Evolutionary conservation across 2,329 filamentous ascomycete species (phyloP).

Genomic region (Beauveria varroae): DNA sequence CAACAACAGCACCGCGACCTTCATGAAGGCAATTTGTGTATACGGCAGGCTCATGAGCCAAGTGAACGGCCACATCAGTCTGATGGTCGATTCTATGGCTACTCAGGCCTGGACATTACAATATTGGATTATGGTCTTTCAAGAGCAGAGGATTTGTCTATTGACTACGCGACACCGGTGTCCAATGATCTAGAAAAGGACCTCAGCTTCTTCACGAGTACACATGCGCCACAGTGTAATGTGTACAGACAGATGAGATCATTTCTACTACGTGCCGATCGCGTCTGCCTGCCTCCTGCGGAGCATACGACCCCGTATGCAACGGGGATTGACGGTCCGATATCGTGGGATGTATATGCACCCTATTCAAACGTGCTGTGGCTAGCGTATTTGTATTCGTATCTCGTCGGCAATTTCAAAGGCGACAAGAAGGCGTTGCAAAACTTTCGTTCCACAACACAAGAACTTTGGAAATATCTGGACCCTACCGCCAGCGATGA

Average conservation of each 20-base stretch:
- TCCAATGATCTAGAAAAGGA: constrained; percentile 55
- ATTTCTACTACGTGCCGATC: constrained; percentile 44
- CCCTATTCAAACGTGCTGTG: constrained; percentile 60
- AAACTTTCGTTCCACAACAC: constrained; percentile 39
- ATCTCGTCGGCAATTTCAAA: constrained; percentile 39
- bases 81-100: constrained; percentile 39
- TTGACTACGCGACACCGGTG: constrained; percentile 31
- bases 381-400: constrained; percentile 54
- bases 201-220: constrained; percentile 51
- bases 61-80: constrained; percentile 23
- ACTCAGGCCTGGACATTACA: constrained; percentile 55
- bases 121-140: constrained; percentile 60
- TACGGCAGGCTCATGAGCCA: constrained; percentile 35
- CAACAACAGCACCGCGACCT: constrained; percentile 51
- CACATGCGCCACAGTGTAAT: constrained; percentile 50
- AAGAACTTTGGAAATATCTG: constrained; percentile 46
- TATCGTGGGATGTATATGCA: constrained; percentile 47
- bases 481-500: constrained; percentile 40
- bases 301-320: constrained; percentile 41
- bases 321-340: constrained; percentile 35
- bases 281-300: constrained; percentile 40
- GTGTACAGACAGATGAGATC: constrained; percentile 58
- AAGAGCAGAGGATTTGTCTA: constrained; percentile 40
- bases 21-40: constrained; percentile 58
- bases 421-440: constrained; percentile 39